phyloP scores from a whole-genome alignment of 2,329 filamentous ascomycete genomes.

The Penicillium sp. region DNA sequence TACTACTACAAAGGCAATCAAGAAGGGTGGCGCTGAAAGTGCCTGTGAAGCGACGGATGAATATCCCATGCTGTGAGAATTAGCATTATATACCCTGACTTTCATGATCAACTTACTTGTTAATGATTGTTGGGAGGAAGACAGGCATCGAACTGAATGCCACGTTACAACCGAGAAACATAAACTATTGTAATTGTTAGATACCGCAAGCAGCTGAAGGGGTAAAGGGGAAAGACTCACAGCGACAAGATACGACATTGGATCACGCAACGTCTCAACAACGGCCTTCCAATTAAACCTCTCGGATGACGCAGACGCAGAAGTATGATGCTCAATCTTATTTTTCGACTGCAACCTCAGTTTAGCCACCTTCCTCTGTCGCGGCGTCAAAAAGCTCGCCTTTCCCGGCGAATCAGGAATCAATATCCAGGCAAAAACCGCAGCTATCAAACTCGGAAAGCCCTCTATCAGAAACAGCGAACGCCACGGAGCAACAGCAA shows the following conservation, averaged over 20 bases:
- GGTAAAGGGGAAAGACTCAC: conserved; percentile 27
- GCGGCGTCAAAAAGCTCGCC: conserved; percentile 59
- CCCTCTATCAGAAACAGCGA: conserved; percentile 80
- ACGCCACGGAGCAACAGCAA: conserved; percentile 78
- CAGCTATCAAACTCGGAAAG: conserved; percentile 74
- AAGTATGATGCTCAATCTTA: conserved; percentile 34
- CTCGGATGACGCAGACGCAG: conserved; percentile 13
- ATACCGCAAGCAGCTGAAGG: background rate
- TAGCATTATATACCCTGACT: background rate
- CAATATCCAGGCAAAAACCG: conserved; percentile 67
- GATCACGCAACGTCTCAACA: conserved; percentile 58
- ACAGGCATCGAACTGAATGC: conserved; percentile 84
- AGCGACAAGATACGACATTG: conserved; percentile 70
- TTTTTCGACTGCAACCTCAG: conserved; percentile 58
- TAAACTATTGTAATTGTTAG: conserved; percentile 41
- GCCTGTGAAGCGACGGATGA: conserved; percentile 65
- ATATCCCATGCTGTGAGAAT: conserved; percentile 61
- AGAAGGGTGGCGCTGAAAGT: conserved; percentile 75
- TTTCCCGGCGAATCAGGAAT: conserved; percentile 72
- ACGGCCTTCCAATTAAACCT: conserved; percentile 56
- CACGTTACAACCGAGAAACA: conserved; percentile 86
- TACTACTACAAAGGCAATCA: conserved; percentile 68
- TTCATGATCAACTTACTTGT: conserved; percentile 40
- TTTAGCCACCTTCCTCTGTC: conserved; percentile 66
- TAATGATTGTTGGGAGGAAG: conserved; percentile 77